Evolutionary conservation across 352 stramenopile genomes (phyloP).

Genomic region (Pythium dissotocum): DNA sequence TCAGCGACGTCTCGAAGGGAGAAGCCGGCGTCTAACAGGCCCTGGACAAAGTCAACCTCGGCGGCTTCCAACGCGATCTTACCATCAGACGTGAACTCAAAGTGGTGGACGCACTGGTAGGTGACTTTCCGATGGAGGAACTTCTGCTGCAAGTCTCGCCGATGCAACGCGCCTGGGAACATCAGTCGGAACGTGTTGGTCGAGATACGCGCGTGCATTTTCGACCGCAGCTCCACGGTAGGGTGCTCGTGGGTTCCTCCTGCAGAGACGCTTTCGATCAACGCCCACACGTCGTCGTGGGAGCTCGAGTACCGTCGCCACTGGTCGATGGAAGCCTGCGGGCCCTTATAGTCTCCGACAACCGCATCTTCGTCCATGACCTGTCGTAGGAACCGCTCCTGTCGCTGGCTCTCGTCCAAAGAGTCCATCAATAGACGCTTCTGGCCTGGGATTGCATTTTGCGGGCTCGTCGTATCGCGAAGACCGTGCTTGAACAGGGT

Average conservation of each 20-base stretch:
- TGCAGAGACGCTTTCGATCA: background rate
- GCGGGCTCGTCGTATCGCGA: too few species aligned
- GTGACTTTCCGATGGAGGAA: constrained; percentile 18
- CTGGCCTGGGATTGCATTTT: background rate
- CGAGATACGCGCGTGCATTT: constrained; percentile 4
- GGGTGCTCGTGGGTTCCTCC: background rate
- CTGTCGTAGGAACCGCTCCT: constrained; percentile 12
- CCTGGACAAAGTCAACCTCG: constrained; percentile 23
- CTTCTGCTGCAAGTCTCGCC: constrained; percentile 21
- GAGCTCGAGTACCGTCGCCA: constrained; percentile 16
- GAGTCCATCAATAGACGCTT: background rate
- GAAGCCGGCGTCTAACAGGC: constrained; percentile 25
- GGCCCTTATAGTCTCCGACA: background rate
- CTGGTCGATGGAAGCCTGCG: constrained; percentile 6
- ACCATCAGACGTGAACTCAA: constrained; percentile 21
- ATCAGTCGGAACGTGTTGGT: constrained; percentile 21
- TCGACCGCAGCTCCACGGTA: constrained; percentile 9
- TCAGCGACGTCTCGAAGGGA: constrained; percentile 39
- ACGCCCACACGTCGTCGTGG: constrained; percentile 3
- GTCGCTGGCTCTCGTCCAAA: background rate
- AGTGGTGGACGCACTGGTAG: constrained; percentile 18
- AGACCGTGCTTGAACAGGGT: constrained; percentile 10
- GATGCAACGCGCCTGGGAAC: constrained; percentile 23
- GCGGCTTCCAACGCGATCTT: constrained; percentile 13
- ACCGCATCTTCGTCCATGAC: constrained; percentile 8